These are phyloP conservation scores for Pseudogymnoascus sp. DNA, from an alignment of 2,329 filamentous ascomycete genomes.

Conservation along the genomic window DNA sequence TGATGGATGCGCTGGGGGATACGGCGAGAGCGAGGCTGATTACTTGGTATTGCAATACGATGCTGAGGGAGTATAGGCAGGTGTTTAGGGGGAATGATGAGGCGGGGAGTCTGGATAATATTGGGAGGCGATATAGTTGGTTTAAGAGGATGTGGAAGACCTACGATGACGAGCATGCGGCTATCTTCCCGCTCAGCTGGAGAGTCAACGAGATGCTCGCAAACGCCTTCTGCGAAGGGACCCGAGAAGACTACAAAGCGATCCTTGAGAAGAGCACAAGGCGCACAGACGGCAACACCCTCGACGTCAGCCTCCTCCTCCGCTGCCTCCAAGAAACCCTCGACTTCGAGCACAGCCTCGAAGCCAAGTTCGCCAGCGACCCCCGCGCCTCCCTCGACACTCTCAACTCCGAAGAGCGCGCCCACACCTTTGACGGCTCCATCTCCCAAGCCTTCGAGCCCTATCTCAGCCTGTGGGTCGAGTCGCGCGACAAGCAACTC, in stretches of 20 bases:
- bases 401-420: slow-evolving; percentile 64
- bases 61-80: slow-evolving; percentile 88
- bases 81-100: slow-evolving; percentile 96
- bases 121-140: slow-evolving; percentile 89
- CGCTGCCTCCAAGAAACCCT: slow-evolving; percentile 90
- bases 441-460: slow-evolving; percentile 97
- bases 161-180: slow-evolving; percentile 86
- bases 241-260: slow-evolving; percentile 86
- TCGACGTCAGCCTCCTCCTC: slow-evolving; percentile 83
- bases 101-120: slow-evolving; percentile 92
- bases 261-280: slow-evolving; percentile 86
- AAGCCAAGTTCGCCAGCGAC: slow-evolving; percentile 70
- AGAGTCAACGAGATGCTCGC: slow-evolving; percentile 82
- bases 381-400: slow-evolving; percentile 80
- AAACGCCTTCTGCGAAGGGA: slow-evolving; percentile 90
- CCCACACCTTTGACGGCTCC: slow-evolving; percentile 73
- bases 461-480: slow-evolving; percentile 93
- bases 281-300: slow-evolving; percentile 62
- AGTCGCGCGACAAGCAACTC: slow-evolving; percentile 86
- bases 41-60: slow-evolving; percentile 97
- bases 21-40: slow-evolving; percentile 72
- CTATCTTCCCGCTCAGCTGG: slow-evolving; percentile 82
- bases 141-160: slow-evolving; percentile 92
- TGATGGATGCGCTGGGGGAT: slow-evolving; percentile 92
- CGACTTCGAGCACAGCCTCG: slow-evolving; percentile 89